These are phyloP conservation scores for Hymenoscyphus repandus DNA, from an alignment of 2,329 filamentous ascomycete genomes.

Conservation along the genomic window DNA sequence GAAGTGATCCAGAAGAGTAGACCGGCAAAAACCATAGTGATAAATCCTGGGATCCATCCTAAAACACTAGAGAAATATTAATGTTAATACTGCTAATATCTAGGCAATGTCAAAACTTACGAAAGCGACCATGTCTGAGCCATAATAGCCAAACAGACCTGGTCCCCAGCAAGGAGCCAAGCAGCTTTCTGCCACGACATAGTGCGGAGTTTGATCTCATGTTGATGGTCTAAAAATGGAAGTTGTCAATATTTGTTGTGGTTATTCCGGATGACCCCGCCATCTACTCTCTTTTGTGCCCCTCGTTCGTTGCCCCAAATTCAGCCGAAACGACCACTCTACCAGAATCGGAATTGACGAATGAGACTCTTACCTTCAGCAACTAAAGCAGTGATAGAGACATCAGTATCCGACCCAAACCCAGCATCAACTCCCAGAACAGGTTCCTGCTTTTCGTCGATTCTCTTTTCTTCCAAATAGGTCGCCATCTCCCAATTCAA, in stretches of 20 bases:
- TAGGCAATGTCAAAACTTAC: slow-evolving; percentile 26
- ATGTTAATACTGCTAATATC: neutral
- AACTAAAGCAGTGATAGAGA: slow-evolving; percentile 25
- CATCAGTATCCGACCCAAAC: slow-evolving; percentile 8
- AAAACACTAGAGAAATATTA: slow-evolving; percentile 32
- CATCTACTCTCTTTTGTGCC: neutral
- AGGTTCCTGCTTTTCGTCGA: slow-evolving; percentile 7
- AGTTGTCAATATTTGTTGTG: neutral
- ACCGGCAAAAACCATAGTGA: slow-evolving; percentile 41
- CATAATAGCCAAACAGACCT: slow-evolving; percentile 48
- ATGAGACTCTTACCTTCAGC: slow-evolving; percentile 24
- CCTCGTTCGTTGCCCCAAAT: neutral
- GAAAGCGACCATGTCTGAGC: slow-evolving; percentile 46
- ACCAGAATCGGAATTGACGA: neutral
- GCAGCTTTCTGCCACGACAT: slow-evolving; percentile 49
- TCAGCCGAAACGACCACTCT: neutral
- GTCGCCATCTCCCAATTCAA: neutral
- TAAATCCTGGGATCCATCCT: slow-evolving; percentile 42
- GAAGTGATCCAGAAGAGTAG: slow-evolving; percentile 45
- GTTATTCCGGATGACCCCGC: neutral
- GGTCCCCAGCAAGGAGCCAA: slow-evolving; percentile 42
- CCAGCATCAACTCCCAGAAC: neutral
- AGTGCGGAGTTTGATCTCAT: slow-evolving; percentile 48
- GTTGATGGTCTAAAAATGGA: slow-evolving; percentile 34
- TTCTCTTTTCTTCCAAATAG: neutral